Evolutionary conservation across 2,329 filamentous ascomycete species (phyloP).

Genomic region (Sphaerostilbella broomeana): DNA sequence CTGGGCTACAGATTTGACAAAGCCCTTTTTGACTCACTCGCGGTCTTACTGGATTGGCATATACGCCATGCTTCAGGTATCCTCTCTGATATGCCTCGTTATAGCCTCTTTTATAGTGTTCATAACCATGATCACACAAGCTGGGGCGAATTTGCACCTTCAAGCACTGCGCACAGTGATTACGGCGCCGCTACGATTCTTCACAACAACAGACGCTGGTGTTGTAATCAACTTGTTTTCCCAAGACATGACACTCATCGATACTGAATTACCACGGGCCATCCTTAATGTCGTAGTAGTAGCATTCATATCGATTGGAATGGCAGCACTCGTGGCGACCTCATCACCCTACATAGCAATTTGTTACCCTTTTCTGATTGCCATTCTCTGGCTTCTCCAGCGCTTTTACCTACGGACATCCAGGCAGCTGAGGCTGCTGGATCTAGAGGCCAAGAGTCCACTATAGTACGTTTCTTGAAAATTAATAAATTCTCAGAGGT

Average conservation of each 20-base stretch:
- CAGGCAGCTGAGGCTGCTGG: slow-evolving; percentile 52
- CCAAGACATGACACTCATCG: slow-evolving; percentile 38
- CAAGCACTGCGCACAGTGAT: slow-evolving; percentile 28
- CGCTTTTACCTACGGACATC: slow-evolving; percentile 55
- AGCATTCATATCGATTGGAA: slow-evolving; percentile 29
- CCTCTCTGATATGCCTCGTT: slow-evolving; percentile 6
- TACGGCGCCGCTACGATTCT: slow-evolving; percentile 35
- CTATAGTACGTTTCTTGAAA: slow-evolving; percentile 25
- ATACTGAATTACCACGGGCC: slow-evolving; percentile 31
- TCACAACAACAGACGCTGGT: slow-evolving; percentile 36
- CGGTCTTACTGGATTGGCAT: slow-evolving; percentile 27
- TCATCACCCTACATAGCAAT: slow-evolving; percentile 39
- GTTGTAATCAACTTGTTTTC: slow-evolving; percentile 38
- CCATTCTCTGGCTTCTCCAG: slow-evolving; percentile 44
- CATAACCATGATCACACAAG: slow-evolving; percentile 21
- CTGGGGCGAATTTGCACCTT: slow-evolving; percentile 28
- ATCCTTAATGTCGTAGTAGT: slow-evolving; percentile 25
- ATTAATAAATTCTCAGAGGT: too few species aligned
- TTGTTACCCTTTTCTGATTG: slow-evolving; percentile 42
- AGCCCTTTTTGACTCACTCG: slow-evolving; percentile 5
- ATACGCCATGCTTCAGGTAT: slow-evolving; percentile 20
- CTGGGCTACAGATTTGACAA: slow-evolving; percentile 29
- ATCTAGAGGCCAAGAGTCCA: slow-evolving; percentile 55
- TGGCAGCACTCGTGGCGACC: slow-evolving; percentile 41
- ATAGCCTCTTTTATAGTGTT: slow-evolving; percentile 19